Base-by-base conservation (phyloP, 805 yeast species). In the Zygosaccharomyces siamensis region DNA sequence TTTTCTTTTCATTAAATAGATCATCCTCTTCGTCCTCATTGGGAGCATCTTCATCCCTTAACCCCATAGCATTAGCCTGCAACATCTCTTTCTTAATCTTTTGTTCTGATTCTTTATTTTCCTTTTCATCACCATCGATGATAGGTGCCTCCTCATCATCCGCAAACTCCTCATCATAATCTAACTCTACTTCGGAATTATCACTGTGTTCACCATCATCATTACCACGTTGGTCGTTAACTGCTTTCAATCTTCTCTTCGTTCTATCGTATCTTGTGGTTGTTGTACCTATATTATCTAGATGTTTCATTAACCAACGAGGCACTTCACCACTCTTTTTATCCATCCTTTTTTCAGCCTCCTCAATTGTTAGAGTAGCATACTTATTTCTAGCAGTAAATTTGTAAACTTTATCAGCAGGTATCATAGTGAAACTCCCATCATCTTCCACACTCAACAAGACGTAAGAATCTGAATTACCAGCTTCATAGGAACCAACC, bases 81-180 rank as follows among this genome's bases (percentile, higher is more conserved):
- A 84, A 71, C 95, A 86, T 87, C 66, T 88, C 95, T 54, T 77
- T 81, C 66, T 87, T 89, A 64, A 88, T 83, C 59, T 86, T 83
- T 56, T 76, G 79, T 67, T 93, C 97, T 45, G 89, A 86, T 53
- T 89, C 86, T 65, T 86, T 89, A 65, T 88, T 86, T 62, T 93
- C 98, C 61, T 93, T 97, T 62, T 92, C 98, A 52, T 90, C 76
- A 41, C 97, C 97, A 61, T 92, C 98, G 75, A 92, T 81, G 50
- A 93, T 86, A 26, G 99, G 99, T 1, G 98, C 98, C 66, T 92
- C 99, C 71, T 93, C 99, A 66, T 93, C 99, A 67, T 93, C 99
- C 24, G 93, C 97, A 69, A 93, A 93, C 66, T 90, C 97, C 66
- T 93, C 98, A 58, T 93, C 97, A 61, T 76, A 92, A 69, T 92